Evolutionary conservation across 257 asterid species (phyloP).

Genomic region (Solanum gandarillasii): DNA sequence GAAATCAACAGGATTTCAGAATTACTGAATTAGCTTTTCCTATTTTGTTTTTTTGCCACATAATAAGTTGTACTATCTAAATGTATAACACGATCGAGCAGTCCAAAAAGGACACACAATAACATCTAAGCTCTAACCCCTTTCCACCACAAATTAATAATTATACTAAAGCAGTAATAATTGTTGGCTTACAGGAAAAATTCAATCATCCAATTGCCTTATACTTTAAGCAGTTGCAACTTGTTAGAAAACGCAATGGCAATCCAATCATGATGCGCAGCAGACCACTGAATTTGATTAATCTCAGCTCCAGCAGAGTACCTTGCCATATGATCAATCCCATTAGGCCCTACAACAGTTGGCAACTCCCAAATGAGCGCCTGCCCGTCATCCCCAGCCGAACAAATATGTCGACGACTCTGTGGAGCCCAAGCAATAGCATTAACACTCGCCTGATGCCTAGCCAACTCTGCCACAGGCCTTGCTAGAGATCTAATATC

Average conservation of each 20-base stretch:
- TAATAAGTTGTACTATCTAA: neutral
- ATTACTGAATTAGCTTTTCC: neutral
- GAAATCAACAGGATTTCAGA: neutral
- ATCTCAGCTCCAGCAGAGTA: slow-evolving; percentile 63
- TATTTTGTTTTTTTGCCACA: neutral
- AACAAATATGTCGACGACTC: slow-evolving; percentile 76
- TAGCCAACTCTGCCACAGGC: slow-evolving; percentile 84
- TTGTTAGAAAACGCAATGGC: slow-evolving; percentile 76
- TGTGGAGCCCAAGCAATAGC: slow-evolving; percentile 96
- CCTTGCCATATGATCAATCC: slow-evolving; percentile 79
- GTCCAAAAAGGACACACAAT: neutral
- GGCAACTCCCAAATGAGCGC: slow-evolving; percentile 92
- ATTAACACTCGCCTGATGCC: slow-evolving; percentile 80
- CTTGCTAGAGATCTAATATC: slow-evolving; percentile 68
- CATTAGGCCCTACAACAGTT: slow-evolving; percentile 81
- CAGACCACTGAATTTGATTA: slow-evolving; percentile 94
- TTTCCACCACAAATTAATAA: neutral
- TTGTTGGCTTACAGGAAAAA: neutral
- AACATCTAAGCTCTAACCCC: neutral
- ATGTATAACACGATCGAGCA: neutral
- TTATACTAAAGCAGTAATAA: neutral
- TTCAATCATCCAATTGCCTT: slow-evolving; percentile 16
- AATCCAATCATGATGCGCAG: slow-evolving; percentile 75
- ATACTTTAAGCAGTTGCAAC: slow-evolving; percentile 79
- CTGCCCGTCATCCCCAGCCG: slow-evolving; percentile 86